These are phyloP conservation scores for Phytophthora lateralis DNA, from an alignment of 352 stramenopile species.

Conservation along the genomic window DNA sequence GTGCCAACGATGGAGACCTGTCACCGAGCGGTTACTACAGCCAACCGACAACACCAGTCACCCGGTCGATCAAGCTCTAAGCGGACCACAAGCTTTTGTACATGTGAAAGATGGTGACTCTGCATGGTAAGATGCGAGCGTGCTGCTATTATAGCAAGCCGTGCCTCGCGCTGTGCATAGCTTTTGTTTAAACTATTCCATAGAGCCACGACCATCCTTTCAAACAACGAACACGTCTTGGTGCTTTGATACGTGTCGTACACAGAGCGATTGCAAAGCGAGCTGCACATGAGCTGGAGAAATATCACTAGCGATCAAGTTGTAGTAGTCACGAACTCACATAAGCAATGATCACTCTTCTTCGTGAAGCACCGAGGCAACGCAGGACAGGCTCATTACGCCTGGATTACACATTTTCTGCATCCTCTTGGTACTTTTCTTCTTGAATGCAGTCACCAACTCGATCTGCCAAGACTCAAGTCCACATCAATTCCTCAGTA, in stretches of 20 bases:
- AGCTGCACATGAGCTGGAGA: background rate
- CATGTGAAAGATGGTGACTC: conserved; percentile 30
- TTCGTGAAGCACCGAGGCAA: too few species aligned
- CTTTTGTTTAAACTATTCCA: conserved; percentile 34
- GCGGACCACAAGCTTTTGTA: conserved; percentile 33
- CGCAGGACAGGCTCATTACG: background rate
- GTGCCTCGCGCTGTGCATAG: conserved; percentile 22
- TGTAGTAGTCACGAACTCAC: background rate
- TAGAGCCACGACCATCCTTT: conserved; percentile 24
- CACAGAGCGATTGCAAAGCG: background rate
- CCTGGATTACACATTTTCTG: background rate
- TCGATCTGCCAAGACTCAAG: background rate
- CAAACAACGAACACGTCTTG: background rate
- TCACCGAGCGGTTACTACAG: conserved; percentile 37
- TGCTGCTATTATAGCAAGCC: background rate
- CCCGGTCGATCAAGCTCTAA: conserved; percentile 29
- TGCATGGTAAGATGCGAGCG: conserved; percentile 6
- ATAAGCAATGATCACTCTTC: background rate
- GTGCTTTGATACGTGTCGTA: background rate
- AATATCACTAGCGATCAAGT: background rate
- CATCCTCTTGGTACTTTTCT: background rate
- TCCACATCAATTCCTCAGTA: background rate
- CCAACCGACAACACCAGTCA: conserved; percentile 24
- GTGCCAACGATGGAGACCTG: conserved; percentile 20
- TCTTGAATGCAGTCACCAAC: too few species aligned